These are phyloP conservation scores for Geosmithia morbida DNA, from an alignment of 2,329 filamentous ascomycete genomes.

Conservation along the genomic window DNA sequence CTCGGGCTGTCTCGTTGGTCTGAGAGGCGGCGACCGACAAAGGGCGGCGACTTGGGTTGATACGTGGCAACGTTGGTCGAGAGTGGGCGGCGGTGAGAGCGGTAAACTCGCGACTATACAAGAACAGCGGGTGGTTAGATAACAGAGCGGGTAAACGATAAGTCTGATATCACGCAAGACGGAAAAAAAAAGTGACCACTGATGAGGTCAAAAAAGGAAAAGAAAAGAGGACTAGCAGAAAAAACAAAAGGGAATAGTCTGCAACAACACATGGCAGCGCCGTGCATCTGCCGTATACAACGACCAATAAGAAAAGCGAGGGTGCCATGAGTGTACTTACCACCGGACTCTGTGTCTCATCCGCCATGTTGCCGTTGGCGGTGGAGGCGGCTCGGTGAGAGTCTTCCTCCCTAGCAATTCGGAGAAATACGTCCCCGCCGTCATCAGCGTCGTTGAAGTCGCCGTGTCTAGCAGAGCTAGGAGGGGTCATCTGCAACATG, in stretches of 20 bases:
- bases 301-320: conserved; percentile 2
- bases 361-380: conserved; percentile 16
- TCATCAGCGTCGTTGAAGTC: conserved; percentile 37
- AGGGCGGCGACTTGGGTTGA: conserved; percentile 34
- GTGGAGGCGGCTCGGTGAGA: conserved; percentile 14
- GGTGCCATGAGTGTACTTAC: conserved; percentile 23
- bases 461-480: conserved; percentile 14
- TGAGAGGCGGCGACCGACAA: conserved; percentile 36
- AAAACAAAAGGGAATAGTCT: background rate
- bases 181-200: background rate
- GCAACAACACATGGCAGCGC: conserved; percentile 1
- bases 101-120: conserved; percentile 30
- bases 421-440: conserved; percentile 43
- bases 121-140: background rate
- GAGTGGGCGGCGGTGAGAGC: conserved; percentile 35
- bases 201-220: background rate
- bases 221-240: background rate
- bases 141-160: background rate
- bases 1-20: conserved; percentile 35
- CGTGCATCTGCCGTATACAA: background rate
- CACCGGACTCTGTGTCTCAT: conserved; percentile 21
- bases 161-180: background rate
- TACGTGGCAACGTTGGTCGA: conserved; percentile 35
- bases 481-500: conserved; percentile 22
- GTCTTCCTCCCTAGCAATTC: conserved; percentile 40